phyloP scores from a whole-genome alignment of 2,329 filamentous ascomycete species.

The Aspergillus fischeri region DNA sequence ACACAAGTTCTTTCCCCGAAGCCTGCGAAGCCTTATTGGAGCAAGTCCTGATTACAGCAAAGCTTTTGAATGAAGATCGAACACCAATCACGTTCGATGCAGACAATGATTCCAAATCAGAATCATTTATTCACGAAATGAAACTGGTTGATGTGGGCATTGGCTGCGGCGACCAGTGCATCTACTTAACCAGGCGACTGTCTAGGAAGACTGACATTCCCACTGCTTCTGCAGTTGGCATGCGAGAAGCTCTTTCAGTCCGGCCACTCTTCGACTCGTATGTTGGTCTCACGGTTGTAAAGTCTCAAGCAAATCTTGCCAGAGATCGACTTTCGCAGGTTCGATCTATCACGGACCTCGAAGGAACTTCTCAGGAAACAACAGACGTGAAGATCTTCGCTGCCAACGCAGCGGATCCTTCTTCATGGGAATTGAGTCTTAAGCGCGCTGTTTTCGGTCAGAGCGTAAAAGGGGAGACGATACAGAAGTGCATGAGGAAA shows the following conservation, averaged over 20 bases:
- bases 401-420: slow-evolving; percentile 49
- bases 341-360: too few species aligned
- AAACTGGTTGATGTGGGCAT: slow-evolving; percentile 51
- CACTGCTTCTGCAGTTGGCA: too few species aligned
- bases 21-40: slow-evolving; percentile 50
- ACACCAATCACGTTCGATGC: slow-evolving; percentile 5
- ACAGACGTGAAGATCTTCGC: slow-evolving; percentile 37
- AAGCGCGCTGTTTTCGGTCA: slow-evolving; percentile 6
- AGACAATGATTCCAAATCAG: background rate
- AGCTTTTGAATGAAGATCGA: slow-evolving; percentile 28
- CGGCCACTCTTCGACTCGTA: slow-evolving; percentile 41
- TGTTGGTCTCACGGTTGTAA: slow-evolving; percentile 51
- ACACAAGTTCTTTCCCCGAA: slow-evolving; percentile 36
- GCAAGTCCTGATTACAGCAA: slow-evolving; percentile 44
- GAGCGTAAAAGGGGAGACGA: background rate
- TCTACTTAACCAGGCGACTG: slow-evolving; percentile 39
- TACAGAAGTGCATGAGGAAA: background rate
- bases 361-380: background rate
- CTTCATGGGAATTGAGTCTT: slow-evolving; percentile 37
- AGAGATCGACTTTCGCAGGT: slow-evolving; percentile 5
- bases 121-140: too few species aligned
- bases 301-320: slow-evolving; percentile 41
- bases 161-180: slow-evolving; percentile 57
- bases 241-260: too few species aligned
- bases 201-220: too few species aligned